Evolutionary conservation across 179 eudicot species (phyloP).

Genomic region (Corrigiola litoralis): DNA sequence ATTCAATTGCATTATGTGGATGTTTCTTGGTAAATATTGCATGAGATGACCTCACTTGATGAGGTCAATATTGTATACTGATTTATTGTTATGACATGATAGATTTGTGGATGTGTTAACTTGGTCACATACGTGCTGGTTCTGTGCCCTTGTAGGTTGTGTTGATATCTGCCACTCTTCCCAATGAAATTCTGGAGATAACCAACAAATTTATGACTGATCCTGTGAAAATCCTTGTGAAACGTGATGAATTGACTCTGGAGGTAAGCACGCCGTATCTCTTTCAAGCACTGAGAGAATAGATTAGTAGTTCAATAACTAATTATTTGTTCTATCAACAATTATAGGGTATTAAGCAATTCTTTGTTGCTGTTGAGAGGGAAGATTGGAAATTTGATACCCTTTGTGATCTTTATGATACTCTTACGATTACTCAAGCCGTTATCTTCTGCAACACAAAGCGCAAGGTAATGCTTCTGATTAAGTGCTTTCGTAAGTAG

Average conservation of each 20-base stretch:
- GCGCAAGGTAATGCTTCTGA: slow-evolving; percentile 53
- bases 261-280: slow-evolving; percentile 46
- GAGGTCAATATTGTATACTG: neutral
- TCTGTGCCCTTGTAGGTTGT: slow-evolving; percentile 48
- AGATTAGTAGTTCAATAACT: neutral
- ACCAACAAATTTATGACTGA: slow-evolving; percentile 98
- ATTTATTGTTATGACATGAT: neutral
- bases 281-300: neutral
- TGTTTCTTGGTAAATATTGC: neutral
- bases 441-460: slow-evolving; percentile 96
- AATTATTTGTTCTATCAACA: neutral
- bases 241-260: slow-evolving; percentile 93
- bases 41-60: neutral
- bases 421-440: slow-evolving; percentile 94
- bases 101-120: neutral
- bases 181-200: slow-evolving; percentile 95
- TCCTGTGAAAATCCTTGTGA: slow-evolving; percentile 86
- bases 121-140: neutral
- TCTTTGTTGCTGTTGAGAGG: slow-evolving; percentile 92
- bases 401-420: slow-evolving; percentile 95
- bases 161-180: slow-evolving; percentile 93
- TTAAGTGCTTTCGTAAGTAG: too few species aligned
- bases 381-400: slow-evolving; percentile 99
- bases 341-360: slow-evolving; percentile 92
- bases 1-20: too few species aligned